phyloP scores from a whole-genome alignment of 1,284 basidiomycete genomes.

The Rhodotorula glutinis region DNA sequence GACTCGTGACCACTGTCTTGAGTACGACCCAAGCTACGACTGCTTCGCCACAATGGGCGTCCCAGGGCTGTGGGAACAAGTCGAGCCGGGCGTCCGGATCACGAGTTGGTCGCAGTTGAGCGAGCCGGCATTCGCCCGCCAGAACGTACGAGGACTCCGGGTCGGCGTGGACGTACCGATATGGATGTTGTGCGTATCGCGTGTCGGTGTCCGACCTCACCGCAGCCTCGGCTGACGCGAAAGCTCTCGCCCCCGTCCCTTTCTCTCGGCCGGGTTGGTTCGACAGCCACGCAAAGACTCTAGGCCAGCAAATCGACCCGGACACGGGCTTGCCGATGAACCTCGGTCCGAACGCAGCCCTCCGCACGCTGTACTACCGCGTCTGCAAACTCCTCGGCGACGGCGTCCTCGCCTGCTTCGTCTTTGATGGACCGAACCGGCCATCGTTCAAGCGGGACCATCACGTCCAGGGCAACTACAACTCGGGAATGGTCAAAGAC shows the following conservation, averaged over 20 bases:
- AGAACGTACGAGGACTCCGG: constrained; percentile 47
- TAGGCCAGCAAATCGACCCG: constrained; percentile 6
- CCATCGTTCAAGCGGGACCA: constrained; percentile 79
- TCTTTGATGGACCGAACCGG: constrained; percentile 86
- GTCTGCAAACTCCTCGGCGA: constrained; percentile 65
- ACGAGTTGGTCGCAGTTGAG: constrained; percentile 16
- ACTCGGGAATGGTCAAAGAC: constrained; percentile 60
- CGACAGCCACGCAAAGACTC: constrained; percentile 12
- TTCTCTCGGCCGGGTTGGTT: background rate
- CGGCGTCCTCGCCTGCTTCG: constrained; percentile 82
- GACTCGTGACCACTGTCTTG: too few relatives aligned
- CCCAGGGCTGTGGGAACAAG: constrained; percentile 22
- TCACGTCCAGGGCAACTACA: constrained; percentile 54
- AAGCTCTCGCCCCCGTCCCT: background rate
- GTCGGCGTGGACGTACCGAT: constrained; percentile 52
- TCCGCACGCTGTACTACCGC: constrained; percentile 56
- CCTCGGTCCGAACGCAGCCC: constrained; percentile 49
- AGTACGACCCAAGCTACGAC: too few relatives aligned
- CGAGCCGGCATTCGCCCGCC: constrained; percentile 9
- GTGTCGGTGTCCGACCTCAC: accelerated
- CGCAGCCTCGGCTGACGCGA: background rate
- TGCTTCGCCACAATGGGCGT: constrained; percentile 21
- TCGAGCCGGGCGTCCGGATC: constrained; percentile 18
- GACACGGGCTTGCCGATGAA: constrained; percentile 5
- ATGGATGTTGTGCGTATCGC: constrained; percentile 28